Conservation (phyloP, 331 rosid species). For the Cydonia oblonga region DNA sequence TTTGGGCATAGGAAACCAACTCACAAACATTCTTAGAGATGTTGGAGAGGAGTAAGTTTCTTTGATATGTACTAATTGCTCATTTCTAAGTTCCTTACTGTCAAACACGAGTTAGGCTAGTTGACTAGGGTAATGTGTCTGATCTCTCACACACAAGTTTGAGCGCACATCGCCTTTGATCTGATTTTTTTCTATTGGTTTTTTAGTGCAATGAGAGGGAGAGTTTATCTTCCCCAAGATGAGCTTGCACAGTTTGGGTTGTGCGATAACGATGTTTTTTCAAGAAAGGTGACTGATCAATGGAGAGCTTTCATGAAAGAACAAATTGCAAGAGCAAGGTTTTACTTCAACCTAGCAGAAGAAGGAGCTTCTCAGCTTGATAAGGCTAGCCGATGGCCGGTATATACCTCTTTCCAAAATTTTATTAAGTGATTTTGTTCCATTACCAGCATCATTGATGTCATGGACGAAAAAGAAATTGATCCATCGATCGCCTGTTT, state of each 20-base stretch:
- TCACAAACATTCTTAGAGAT: conserved; percentile 82
- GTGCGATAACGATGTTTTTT: conserved; percentile 46
- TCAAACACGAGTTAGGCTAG: no score
- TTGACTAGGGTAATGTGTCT: no score
- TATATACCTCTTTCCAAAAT: background rate
- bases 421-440: background rate
- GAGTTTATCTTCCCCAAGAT: conserved; percentile 85
- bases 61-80: background rate
- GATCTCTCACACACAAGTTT: no score
- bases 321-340: conserved; percentile 69
- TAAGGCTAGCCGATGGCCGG: conserved; percentile 89
- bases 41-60: conserved; percentile 82
- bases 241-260: conserved; percentile 77
- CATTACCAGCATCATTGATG: no score
- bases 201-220: conserved; percentile 70
- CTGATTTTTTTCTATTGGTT: background rate
- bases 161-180: background rate
- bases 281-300: conserved; percentile 41
- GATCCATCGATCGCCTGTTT: no score
- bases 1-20: conserved; percentile 79
- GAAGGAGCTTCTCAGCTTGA: conserved; percentile 80
- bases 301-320: conserved; percentile 82
- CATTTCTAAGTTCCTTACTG: background rate
- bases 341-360: conserved; percentile 61
- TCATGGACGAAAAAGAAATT: no score